phyloP scores from a whole-genome alignment of 169 alveolate genomes.

The Eimeria acervulina region DNA sequence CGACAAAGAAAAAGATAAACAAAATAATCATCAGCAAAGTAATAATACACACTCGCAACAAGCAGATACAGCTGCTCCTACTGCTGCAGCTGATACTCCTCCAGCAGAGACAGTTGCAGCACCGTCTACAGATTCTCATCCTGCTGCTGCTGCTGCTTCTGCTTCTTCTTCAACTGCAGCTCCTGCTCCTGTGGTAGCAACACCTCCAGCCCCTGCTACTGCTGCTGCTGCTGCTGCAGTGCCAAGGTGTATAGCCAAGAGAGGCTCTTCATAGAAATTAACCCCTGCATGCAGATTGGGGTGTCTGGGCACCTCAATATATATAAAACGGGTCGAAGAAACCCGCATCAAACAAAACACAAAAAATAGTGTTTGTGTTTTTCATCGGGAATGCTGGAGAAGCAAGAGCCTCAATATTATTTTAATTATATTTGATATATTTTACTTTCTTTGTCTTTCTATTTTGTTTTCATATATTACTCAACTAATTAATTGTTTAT shows the following conservation, averaged over 20 bases:
- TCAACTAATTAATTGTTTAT: too few relatives aligned
- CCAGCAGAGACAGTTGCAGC: too few relatives aligned
- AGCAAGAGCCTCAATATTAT: neutral
- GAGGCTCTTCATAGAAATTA: neutral
- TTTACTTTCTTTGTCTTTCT: neutral
- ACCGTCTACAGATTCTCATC: too few relatives aligned
- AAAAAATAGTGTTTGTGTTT: too few relatives aligned
- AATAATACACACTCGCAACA: neutral
- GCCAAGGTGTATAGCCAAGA: neutral
- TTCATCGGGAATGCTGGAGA: too few relatives aligned
- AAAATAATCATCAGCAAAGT: too few relatives aligned
- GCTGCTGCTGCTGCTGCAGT: constrained; percentile 12
- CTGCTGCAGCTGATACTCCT: too few relatives aligned
- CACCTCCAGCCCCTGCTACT: neutral
- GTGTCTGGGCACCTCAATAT: too few relatives aligned
- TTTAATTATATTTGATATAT: neutral
- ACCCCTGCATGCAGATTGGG: neutral
- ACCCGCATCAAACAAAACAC: too few relatives aligned
- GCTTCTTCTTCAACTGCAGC: neutral
- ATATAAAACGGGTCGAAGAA: too few relatives aligned
- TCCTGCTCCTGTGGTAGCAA: neutral
- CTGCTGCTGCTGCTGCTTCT: too few relatives aligned
- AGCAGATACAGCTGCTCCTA: too few relatives aligned
- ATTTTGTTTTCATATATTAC: neutral
- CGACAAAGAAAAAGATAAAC: neutral